Percentiles rank a stretch among this genome's conserved stretches.
Evolutionary conservation across 1,284 basidiomycete species (phyloP).

Genomic region (Leccinum insigne): DNA sequence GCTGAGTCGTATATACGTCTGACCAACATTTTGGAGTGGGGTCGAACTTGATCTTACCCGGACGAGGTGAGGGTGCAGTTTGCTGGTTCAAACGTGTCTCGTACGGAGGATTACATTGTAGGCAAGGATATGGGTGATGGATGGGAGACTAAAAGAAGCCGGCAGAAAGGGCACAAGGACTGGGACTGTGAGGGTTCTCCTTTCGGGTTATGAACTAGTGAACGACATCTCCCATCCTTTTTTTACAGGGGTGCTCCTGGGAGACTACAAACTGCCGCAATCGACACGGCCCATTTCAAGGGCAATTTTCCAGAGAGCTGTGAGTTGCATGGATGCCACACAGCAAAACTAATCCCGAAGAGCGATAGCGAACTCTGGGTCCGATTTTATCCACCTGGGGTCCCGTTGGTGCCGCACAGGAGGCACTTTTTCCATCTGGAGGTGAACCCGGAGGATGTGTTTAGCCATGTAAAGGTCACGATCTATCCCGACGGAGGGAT

Average conservation of each 20-base stretch:
- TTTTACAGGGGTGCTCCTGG: constrained; percentile 64
- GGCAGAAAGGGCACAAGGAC: constrained; percentile 80
- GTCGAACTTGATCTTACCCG: constrained; percentile 89
- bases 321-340: constrained; percentile 72
- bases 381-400: constrained; percentile 63
- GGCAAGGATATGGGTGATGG: constrained; percentile 96
- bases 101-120: constrained; percentile 2
- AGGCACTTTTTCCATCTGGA: constrained; percentile 89
- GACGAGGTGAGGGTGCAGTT: constrained; percentile 54
- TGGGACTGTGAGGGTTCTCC: constrained; percentile 75
- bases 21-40: constrained; percentile 97
- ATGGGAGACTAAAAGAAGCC: constrained; percentile 96
- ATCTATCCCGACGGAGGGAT: constrained; percentile 97
- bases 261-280: constrained; percentile 75
- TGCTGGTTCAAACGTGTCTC: neutral
- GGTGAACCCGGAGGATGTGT: constrained; percentile 55
- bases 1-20: constrained; percentile 74
- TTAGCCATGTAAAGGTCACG: constrained; percentile 86
- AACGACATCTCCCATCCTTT: constrained; percentile 4
- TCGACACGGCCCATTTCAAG: constrained; percentile 96
- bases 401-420: constrained; percentile 86
- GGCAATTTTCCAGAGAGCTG: constrained; percentile 96
- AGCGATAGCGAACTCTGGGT: constrained; percentile 63
- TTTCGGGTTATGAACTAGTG: constrained; percentile 4
- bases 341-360: constrained; percentile 36